Conservation (phyloP, 768 basidiomycete genomes). For the Kwoniella mangroviensis region DNA sequence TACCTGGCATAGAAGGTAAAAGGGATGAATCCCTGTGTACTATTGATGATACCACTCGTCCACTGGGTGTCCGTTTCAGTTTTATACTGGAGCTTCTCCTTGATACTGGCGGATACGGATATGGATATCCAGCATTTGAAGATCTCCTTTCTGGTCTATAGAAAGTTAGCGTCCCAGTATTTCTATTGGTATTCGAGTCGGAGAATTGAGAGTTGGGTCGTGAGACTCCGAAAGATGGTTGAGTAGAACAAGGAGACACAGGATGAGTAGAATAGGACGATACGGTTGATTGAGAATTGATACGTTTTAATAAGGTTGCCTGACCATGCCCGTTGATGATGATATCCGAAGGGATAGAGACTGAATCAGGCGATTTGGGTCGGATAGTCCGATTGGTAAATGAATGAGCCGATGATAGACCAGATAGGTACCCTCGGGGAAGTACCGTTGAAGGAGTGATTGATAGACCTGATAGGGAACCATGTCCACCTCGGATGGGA, state of each 20-base stretch:
- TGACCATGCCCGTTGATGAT: not conserved
- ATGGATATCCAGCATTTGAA: not conserved
- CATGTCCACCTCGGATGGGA: slow-evolving; percentile 8
- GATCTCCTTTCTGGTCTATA: slow-evolving; percentile 8
- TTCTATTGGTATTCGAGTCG: not conserved
- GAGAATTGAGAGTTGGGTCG: slow-evolving; percentile 8
- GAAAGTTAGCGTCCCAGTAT: slow-evolving; percentile 8
- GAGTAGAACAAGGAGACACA: slow-evolving; percentile 6
- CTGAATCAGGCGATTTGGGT: slow-evolving; percentile 12
- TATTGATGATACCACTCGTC: slow-evolving; percentile 1
- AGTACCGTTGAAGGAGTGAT: slow-evolving; percentile 3
- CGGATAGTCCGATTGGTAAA: not conserved
- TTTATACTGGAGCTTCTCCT: not conserved
- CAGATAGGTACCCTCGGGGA: slow-evolving; percentile 5
- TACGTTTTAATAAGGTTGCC: not conserved
- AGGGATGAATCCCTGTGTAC: not conserved
- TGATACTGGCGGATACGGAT: not conserved
- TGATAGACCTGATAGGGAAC: slow-evolving; percentile 1
- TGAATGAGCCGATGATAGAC: slow-evolving; percentile 6
- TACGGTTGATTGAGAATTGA: slow-evolving; percentile 7
- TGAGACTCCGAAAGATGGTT: slow-evolving; percentile 12
- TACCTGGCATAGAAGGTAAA: not conserved
- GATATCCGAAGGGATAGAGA: slow-evolving; percentile 8
- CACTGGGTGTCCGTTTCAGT: not conserved
- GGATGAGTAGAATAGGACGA: slow-evolving; percentile 9